phyloP scores from a whole-genome alignment of 768 basidiomycete genomes.

The Leccinum ochraceum region DNA sequence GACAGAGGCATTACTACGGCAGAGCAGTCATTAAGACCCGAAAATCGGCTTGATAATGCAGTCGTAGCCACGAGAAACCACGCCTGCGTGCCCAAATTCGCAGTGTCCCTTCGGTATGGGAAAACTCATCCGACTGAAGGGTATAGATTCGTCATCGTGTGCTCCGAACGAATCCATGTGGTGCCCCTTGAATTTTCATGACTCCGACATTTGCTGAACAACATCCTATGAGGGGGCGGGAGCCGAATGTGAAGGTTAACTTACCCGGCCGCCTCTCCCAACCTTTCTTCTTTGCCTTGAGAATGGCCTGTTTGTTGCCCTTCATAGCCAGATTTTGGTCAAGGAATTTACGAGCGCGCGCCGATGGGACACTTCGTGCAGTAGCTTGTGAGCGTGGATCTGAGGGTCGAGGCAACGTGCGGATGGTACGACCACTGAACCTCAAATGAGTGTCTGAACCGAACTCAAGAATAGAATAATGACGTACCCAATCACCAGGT shows the following conservation, averaged over 20 bases:
- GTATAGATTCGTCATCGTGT: slow-evolving; percentile 6
- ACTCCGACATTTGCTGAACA: slow-evolving; percentile 55
- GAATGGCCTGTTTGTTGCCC: slow-evolving; percentile 28
- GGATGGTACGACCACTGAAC: slow-evolving; percentile 54
- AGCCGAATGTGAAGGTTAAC: slow-evolving; percentile 16
- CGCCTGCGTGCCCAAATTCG: neutral
- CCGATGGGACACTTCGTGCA: slow-evolving; percentile 47
- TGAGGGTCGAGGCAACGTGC: slow-evolving; percentile 41
- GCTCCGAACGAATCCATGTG: slow-evolving; percentile 44
- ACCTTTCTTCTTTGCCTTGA: slow-evolving; percentile 40
- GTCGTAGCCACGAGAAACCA: neutral
- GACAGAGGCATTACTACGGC: slow-evolving; percentile 45
- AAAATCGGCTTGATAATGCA: slow-evolving; percentile 16
- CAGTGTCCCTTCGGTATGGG: neutral
- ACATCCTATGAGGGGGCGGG: neutral
- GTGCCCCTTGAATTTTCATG: slow-evolving; percentile 53
- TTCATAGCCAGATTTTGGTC: slow-evolving; percentile 52
- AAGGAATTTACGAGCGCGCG: slow-evolving; percentile 52
- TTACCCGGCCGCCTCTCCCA: slow-evolving; percentile 66
- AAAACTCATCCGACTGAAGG: neutral
- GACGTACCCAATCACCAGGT: slow-evolving; percentile 54
- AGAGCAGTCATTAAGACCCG: slow-evolving; percentile 11
- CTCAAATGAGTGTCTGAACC: slow-evolving; percentile 4
- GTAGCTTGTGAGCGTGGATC: slow-evolving; percentile 35
- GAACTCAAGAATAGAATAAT: neutral